Percentiles rank a stretch among this genome's conserved stretches.
Conservation (phyloP, 1,139 yeast genomes). For the Candida glucosophila region DNA sequence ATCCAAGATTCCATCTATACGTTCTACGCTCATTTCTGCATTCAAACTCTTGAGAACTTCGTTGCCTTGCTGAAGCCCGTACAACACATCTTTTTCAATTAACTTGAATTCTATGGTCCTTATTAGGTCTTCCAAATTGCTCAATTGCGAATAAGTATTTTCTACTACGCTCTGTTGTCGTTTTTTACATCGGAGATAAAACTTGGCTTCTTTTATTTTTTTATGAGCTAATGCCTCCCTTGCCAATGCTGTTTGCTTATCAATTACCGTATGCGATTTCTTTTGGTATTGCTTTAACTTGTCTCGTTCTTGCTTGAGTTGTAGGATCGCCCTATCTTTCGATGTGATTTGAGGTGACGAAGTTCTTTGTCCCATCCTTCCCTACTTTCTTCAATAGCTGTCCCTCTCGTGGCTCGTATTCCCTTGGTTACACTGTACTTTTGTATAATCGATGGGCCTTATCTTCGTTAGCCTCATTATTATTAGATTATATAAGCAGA, state of each 20-base stretch:
- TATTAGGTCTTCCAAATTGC: slow-evolving; percentile 64
- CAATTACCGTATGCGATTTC: slow-evolving; percentile 47
- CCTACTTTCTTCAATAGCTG: no score
- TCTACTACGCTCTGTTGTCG: slow-evolving; percentile 66
- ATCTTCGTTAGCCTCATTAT: slow-evolving; percentile 1
- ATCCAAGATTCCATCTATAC: slow-evolving; percentile 77
- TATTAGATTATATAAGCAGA: no score
- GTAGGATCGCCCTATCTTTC: slow-evolving; percentile 79
- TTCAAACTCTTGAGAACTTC: slow-evolving; percentile 66
- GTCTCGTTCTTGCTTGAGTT: slow-evolving; percentile 82
- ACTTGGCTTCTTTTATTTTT: slow-evolving; percentile 52
- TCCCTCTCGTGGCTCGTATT: no score
- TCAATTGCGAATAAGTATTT: slow-evolving; percentile 70
- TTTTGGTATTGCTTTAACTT: slow-evolving; percentile 69
- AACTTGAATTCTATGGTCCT: slow-evolving; percentile 80
- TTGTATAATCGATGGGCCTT: no score
- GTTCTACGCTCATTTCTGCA: slow-evolving; percentile 66
- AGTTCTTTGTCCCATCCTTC: slow-evolving; percentile 34
- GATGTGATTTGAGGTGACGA: slow-evolving; percentile 57
- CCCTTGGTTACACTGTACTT: no score
- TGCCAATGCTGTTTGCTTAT: slow-evolving; percentile 52
- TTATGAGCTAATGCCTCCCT: slow-evolving; percentile 45
- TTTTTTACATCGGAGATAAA: slow-evolving; percentile 68
- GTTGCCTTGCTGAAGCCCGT: slow-evolving; percentile 76
- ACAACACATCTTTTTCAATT: slow-evolving; percentile 76